Evolutionary conservation across 768 basidiomycete species (phyloP).

Genomic region (Collybia mongolica): DNA sequence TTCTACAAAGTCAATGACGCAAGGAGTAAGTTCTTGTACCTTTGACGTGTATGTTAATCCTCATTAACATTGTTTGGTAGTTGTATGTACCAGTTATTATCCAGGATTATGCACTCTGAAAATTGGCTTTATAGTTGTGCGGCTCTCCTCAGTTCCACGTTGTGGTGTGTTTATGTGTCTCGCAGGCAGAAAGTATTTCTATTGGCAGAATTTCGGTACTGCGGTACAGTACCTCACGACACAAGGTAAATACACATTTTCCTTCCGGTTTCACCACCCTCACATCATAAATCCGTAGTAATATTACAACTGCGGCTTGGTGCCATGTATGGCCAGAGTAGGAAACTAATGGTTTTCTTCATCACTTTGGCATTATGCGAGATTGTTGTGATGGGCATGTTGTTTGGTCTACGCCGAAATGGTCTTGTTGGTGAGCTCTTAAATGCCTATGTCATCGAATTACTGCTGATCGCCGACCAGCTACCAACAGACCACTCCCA

Average conservation of each 20-base stretch:
- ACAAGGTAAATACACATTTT: slow-evolving; percentile 15
- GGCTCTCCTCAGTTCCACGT: not conserved
- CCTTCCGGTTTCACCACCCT: not conserved
- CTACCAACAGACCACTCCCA: slow-evolving; percentile 27
- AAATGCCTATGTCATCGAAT: not conserved
- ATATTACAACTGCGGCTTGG: slow-evolving; percentile 30
- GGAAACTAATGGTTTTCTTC: slow-evolving; percentile 20
- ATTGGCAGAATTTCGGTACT: slow-evolving; percentile 34
- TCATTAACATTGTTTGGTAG: not conserved
- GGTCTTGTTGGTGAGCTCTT: slow-evolving; percentile 20
- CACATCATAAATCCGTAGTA: slow-evolving; percentile 13
- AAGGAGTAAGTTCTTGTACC: too few relatives aligned
- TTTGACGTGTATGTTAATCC: not conserved
- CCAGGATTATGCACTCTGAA: not conserved
- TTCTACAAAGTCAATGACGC: too few relatives aligned
- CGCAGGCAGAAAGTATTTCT: slow-evolving; percentile 29
- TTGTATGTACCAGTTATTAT: not conserved
- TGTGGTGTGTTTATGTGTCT: not conserved
- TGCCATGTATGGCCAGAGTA: slow-evolving; percentile 27
- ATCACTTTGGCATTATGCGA: slow-evolving; percentile 18
- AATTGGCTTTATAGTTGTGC: slow-evolving; percentile 8
- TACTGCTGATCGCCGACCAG: slow-evolving; percentile 11
- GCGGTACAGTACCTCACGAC: slow-evolving; percentile 32
- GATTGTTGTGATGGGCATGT: slow-evolving; percentile 23
- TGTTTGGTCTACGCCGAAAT: slow-evolving; percentile 26